A percentile compares a stretch with the other conserved stretches of the same genome.
phyloP scores from a whole-genome alignment of 805 yeast species.

The Candida parachauliodes region DNA sequence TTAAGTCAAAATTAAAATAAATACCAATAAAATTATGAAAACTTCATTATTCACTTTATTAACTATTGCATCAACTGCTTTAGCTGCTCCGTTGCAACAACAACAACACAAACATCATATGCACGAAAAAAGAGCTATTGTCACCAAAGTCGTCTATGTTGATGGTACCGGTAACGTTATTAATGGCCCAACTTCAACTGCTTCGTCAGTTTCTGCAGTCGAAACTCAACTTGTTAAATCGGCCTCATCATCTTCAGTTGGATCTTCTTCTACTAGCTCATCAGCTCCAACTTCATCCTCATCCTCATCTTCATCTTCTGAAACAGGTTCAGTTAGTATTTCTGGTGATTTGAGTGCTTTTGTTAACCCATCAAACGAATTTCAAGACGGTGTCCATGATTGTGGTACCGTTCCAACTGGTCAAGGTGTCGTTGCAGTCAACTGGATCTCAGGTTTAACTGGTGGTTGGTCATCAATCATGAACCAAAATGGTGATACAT shows the following conservation, averaged over 20 bases:
- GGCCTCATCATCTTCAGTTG: conserved; percentile 11
- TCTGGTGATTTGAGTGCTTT: conserved; percentile 60
- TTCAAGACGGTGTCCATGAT: conserved; percentile 67
- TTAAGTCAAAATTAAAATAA: background rate
- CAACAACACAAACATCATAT: conserved; percentile 36
- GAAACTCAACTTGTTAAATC: conserved; percentile 11
- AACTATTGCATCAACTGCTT: conserved; percentile 23
- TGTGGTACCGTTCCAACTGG: conserved; percentile 77
- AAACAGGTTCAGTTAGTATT: conserved; percentile 33
- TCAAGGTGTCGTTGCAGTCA: conserved; percentile 75
- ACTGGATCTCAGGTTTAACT: conserved; percentile 45
- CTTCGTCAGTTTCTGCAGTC: conserved; percentile 2
- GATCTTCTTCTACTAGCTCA: conserved; percentile 12
- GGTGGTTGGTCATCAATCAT: conserved; percentile 86
- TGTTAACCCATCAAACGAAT: conserved; percentile 53
- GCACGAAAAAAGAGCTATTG: conserved; percentile 36
- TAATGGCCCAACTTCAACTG: conserved; percentile 17
- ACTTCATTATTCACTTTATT: conserved; percentile 22
- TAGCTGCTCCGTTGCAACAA: conserved; percentile 32
- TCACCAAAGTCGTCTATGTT: conserved; percentile 34
- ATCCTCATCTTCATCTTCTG: conserved; percentile 16
- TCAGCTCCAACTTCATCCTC: conserved; percentile 12
- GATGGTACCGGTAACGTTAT: conserved; percentile 36
- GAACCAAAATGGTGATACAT: conserved; percentile 54
- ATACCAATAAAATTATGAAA: conserved; percentile 20